A percentile compares a stretch with the other conserved stretches of the same genome.
Conservation (phyloP, 2,329 filamentous ascomycete genomes). For the Penicillium sp. region DNA sequence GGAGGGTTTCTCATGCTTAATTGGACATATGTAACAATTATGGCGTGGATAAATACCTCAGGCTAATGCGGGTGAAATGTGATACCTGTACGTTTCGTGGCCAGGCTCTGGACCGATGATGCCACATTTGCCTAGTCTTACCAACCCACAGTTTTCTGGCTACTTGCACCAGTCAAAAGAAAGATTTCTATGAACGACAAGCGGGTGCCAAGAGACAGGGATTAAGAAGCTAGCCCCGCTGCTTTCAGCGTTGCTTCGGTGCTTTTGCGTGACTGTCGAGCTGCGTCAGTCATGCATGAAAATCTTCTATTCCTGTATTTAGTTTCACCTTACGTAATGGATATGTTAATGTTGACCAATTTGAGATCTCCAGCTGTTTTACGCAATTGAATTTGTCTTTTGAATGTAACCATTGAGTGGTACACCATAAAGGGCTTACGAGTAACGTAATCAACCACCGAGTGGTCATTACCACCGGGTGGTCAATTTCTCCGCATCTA, state of each 20-base stretch:
- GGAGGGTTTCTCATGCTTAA: background rate
- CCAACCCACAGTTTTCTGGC: too few species aligned
- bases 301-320: background rate
- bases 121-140: too few species aligned
- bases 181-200: too few species aligned
- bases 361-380: background rate
- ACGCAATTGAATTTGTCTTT: background rate
- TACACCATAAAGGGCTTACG: too few species aligned
- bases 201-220: too few species aligned
- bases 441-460: too few species aligned
- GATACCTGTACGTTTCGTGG: background rate
- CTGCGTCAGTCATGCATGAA: background rate
- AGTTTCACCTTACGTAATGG: background rate
- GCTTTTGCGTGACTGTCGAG: background rate
- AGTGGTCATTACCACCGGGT: too few species aligned
- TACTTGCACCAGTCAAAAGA: too few species aligned
- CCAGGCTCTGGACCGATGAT: too few species aligned
- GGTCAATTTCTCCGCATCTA: too few species aligned
- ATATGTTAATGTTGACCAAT: background rate
- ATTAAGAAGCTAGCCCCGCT: too few species aligned
- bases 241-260: background rate
- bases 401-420: too few species aligned
- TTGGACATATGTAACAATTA: background rate
- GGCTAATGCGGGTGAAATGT: background rate
- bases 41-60: background rate